phyloP scores from a whole-genome alignment of 169 alveolate species.

The Cryptosporidium sp. region DNA sequence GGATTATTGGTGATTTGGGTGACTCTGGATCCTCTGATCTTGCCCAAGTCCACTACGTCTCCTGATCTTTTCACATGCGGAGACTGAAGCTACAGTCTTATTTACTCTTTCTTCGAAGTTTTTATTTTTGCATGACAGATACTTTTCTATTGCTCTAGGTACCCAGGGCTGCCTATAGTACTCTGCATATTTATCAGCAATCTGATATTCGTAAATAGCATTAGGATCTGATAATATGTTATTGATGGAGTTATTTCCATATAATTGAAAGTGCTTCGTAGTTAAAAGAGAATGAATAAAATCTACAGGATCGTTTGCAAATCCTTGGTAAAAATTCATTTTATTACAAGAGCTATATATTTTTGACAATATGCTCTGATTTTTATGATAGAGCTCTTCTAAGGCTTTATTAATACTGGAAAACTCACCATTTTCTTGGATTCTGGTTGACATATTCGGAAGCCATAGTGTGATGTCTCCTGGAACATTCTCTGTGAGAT shows the following conservation, averaged over 20 bases:
- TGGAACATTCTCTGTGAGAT: slow-evolving; percentile 66
- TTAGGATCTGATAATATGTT: slow-evolving; percentile 73
- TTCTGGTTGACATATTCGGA: slow-evolving; percentile 63
- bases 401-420: slow-evolving; percentile 40
- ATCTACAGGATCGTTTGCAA: slow-evolving; percentile 61
- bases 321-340: slow-evolving; percentile 53
- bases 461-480: slow-evolving; percentile 67
- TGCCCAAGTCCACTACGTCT: slow-evolving; percentile 3
- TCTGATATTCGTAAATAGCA: slow-evolving; percentile 70
- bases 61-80: slow-evolving; percentile 48
- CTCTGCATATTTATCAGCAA: slow-evolving; percentile 70
- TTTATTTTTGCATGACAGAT: slow-evolving; percentile 32
- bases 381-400: slow-evolving; percentile 66
- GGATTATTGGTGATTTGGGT: slow-evolving; percentile 1
- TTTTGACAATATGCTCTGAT: slow-evolving; percentile 46
- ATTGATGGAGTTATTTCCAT: slow-evolving; percentile 57
- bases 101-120: slow-evolving; percentile 62
- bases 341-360: slow-evolving; percentile 55
- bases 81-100: slow-evolving; percentile 51
- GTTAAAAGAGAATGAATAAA: slow-evolving; percentile 62
- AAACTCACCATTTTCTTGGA: slow-evolving; percentile 65
- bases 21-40: slow-evolving; percentile 13
- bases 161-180: slow-evolving; percentile 75
- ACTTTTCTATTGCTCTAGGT: slow-evolving; percentile 70
- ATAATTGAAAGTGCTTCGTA: slow-evolving; percentile 67